Conservation (phyloP, 2,329 filamentous ascomycete species). For the Leptographium flavum region DNA sequence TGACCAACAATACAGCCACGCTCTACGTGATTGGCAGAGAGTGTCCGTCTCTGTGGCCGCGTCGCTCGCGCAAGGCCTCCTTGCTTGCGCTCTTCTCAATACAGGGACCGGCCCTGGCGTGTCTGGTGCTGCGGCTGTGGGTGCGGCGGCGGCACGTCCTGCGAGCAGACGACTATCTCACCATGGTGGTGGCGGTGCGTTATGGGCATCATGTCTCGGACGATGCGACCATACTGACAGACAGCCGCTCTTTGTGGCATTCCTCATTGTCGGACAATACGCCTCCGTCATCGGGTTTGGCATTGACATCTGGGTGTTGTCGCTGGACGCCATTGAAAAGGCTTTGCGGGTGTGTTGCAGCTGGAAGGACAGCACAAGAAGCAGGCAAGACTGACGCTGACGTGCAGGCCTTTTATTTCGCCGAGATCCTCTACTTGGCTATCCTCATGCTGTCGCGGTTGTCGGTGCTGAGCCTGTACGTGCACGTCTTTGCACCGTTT, state of each 20-base stretch:
- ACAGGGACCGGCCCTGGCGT: slow-evolving; percentile 20
- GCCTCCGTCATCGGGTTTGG: slow-evolving; percentile 19
- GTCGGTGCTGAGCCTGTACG: slow-evolving; percentile 19
- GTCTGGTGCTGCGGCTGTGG: slow-evolving; percentile 22
- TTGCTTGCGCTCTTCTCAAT: slow-evolving; percentile 22
- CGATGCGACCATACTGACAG: neutral
- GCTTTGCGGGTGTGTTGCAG: slow-evolving; percentile 19
- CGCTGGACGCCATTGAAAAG: slow-evolving; percentile 14
- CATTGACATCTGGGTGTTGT: slow-evolving; percentile 23
- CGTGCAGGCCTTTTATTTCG: slow-evolving; percentile 19
- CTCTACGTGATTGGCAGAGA: neutral
- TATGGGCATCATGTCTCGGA: neutral
- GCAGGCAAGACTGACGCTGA: neutral
- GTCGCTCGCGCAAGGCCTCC: slow-evolving; percentile 17
- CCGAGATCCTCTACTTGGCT: slow-evolving; percentile 19
- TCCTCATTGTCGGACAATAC: slow-evolving; percentile 19
- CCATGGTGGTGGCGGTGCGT: slow-evolving; percentile 21
- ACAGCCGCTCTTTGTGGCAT: slow-evolving; percentile 16
- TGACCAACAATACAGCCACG: neutral
- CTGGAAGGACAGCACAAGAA: neutral
- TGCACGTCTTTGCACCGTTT: slow-evolving; percentile 17
- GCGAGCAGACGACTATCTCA: slow-evolving; percentile 25
- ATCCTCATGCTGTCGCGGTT: slow-evolving; percentile 18
- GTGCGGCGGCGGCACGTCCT: slow-evolving; percentile 19
- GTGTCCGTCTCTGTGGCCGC: slow-evolving; percentile 7